These are phyloP conservation scores for Lichtheimia corymbifera DNA, from an alignment of 371 early-diverging fungal species.

Conservation along the genomic window DNA sequence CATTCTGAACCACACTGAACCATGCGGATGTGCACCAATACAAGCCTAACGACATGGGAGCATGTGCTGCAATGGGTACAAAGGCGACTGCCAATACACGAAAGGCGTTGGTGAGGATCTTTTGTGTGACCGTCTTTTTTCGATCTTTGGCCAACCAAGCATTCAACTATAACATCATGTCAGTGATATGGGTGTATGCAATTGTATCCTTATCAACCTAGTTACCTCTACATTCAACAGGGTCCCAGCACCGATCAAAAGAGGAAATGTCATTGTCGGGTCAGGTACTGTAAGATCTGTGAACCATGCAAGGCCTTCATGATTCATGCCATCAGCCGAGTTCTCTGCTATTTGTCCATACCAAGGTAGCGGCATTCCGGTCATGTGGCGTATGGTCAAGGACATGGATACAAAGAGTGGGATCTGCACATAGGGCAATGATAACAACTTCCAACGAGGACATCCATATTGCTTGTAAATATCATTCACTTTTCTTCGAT, in stretches of 20 bases:
- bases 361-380: slow-evolving; percentile 64
- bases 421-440: slow-evolving; percentile 75
- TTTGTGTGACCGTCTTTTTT: slow-evolving; percentile 45
- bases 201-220: background rate
- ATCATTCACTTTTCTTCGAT: slow-evolving; percentile 53
- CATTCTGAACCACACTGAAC: slow-evolving; percentile 62
- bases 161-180: slow-evolving; percentile 41
- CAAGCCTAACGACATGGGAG: slow-evolving; percentile 67
- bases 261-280: slow-evolving; percentile 71
- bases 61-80: slow-evolving; percentile 70
- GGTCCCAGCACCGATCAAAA: slow-evolving; percentile 69
- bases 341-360: slow-evolving; percentile 34
- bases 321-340: slow-evolving; percentile 50
- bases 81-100: slow-evolving; percentile 62
- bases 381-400: slow-evolving; percentile 67
- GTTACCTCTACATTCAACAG: slow-evolving; percentile 72
- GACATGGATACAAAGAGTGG: slow-evolving; percentile 78
- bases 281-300: slow-evolving; percentile 70
- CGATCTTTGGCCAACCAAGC: slow-evolving; percentile 46
- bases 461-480: slow-evolving; percentile 67
- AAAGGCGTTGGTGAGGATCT: slow-evolving; percentile 53
- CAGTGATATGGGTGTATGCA: background rate
- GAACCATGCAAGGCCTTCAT: slow-evolving; percentile 73
- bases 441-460: slow-evolving; percentile 61
- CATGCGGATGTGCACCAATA: slow-evolving; percentile 68